These are phyloP conservation scores for Aschersonia sp. DNA, from an alignment of 2,329 filamentous ascomycete species.

Conservation along the genomic window DNA sequence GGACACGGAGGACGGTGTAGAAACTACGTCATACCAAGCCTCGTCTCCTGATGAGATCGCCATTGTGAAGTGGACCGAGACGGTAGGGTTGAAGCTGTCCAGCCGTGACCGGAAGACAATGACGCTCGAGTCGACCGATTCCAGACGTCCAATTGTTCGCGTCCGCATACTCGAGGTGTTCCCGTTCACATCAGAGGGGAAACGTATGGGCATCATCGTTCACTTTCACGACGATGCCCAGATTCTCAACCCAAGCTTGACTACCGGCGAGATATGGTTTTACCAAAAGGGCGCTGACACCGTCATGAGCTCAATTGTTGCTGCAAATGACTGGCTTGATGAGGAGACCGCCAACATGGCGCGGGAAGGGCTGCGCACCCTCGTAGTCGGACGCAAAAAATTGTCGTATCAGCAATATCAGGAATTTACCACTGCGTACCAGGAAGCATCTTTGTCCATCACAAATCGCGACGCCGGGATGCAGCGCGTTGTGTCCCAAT, in stretches of 20 bases:
- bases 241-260: constrained; percentile 32
- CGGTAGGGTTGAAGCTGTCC: constrained; percentile 70
- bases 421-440: constrained; percentile 62
- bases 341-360: constrained; percentile 99
- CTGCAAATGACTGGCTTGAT: constrained; percentile 94
- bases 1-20: constrained; percentile 67
- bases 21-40: constrained; percentile 79
- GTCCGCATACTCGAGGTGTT: constrained; percentile 89
- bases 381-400: constrained; percentile 87
- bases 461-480: constrained; percentile 69
- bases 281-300: constrained; percentile 98
- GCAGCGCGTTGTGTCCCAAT: constrained; percentile 63
- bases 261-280: constrained; percentile 82
- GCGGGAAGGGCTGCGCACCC: constrained; percentile 80
- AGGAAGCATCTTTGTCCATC: constrained; percentile 68
- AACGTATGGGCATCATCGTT: constrained; percentile 95
- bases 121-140: constrained; percentile 62
- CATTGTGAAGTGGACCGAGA: constrained; percentile 91
- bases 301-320: constrained; percentile 93
- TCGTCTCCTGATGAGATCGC: constrained; percentile 97
- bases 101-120: constrained; percentile 83
- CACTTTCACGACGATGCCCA: constrained; percentile 54
- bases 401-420: constrained; percentile 67
- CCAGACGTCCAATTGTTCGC: constrained; percentile 60
- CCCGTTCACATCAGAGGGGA: constrained; percentile 94